phyloP scores from a whole-genome alignment of 202 grass and related monocot species.

The Panicum hallii region DNA sequence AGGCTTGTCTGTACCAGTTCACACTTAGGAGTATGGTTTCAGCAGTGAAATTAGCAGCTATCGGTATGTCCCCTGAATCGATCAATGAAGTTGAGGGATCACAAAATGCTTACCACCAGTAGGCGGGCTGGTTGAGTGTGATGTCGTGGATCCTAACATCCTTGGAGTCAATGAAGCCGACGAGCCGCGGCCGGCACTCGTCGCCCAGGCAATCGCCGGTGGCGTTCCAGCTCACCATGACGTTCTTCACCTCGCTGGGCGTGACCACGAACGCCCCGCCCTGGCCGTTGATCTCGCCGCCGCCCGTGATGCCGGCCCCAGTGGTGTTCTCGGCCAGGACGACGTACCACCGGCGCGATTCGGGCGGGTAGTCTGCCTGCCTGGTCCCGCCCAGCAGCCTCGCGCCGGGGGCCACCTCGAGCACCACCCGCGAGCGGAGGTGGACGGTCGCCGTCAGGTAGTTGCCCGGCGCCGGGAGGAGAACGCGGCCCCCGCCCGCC shows the following conservation, averaged over 20 bases:
- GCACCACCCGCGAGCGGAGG: constrained; percentile 76
- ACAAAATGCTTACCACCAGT: constrained; percentile 77
- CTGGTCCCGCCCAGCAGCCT: constrained; percentile 73
- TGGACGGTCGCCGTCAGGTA: constrained; percentile 87
- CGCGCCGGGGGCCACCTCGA: constrained; percentile 72
- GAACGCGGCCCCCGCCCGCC: constrained; percentile 68
- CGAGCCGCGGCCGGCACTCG: constrained; percentile 83
- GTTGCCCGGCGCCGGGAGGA: constrained; percentile 66
- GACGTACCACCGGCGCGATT: constrained; percentile 77
- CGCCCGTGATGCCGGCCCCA: constrained; percentile 71
- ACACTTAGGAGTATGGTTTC: too few relatives aligned
- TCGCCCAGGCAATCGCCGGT: constrained; percentile 77
- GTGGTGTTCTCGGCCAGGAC: constrained; percentile 86
- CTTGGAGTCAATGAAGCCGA: constrained; percentile 88
- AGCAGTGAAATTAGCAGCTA: background rate
- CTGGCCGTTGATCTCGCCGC: constrained; percentile 95
- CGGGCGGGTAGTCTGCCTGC: constrained; percentile 77
- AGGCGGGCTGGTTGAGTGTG: constrained; percentile 80
- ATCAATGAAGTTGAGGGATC: background rate
- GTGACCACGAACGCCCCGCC: constrained; percentile 70
- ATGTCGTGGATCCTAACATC: constrained; percentile 67
- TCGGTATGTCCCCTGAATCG: background rate
- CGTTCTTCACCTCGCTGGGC: constrained; percentile 76
- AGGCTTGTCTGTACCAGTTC: background rate
- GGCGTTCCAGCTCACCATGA: constrained; percentile 94